These are phyloP conservation scores for Coelastrella sp. DNA, from an alignment of 139 green algal species.

Conservation along the genomic window DNA sequence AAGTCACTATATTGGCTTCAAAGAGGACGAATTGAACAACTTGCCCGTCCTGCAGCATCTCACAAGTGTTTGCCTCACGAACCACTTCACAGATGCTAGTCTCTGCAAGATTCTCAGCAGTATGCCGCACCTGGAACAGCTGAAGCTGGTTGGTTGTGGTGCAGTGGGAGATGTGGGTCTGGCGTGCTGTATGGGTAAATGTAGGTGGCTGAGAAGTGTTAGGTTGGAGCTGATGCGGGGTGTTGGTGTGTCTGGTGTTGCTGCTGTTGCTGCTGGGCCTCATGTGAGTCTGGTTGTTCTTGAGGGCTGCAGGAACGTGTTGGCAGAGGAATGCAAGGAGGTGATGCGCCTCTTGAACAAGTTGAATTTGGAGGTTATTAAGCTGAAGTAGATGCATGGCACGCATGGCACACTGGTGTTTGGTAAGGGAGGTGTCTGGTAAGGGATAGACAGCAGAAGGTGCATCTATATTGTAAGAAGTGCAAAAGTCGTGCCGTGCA, in stretches of 20 bases:
- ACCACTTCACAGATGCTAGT: conserved; percentile 33
- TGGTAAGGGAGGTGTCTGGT: not conserved
- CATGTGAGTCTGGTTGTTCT: not conserved
- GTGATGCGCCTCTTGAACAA: not conserved
- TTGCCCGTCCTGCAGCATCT: not conserved
- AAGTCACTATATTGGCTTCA: conserved; percentile 15
- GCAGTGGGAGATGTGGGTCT: not conserved
- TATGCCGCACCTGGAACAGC: not conserved
- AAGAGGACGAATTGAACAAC: not conserved
- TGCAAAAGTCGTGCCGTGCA: too few relatives aligned
- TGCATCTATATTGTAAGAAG: too few relatives aligned
- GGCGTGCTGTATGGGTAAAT: not conserved
- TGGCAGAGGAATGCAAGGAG: not conserved
- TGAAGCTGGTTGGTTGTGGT: conserved; percentile 1
- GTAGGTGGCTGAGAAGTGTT: not conserved
- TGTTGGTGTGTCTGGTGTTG: conserved; percentile 5
- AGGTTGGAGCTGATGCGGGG: conserved; percentile 22
- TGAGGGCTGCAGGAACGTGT: conserved; percentile 39
- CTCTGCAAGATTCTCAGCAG: not conserved
- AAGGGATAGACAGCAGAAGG: not conserved
- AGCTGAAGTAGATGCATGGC: not conserved
- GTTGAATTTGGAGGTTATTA: not conserved
- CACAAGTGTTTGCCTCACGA: not conserved
- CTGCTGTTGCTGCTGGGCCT: conserved; percentile 22
- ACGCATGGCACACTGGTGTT: not conserved